Percentiles rank a stretch among this genome's conserved stretches.
These are phyloP conservation scores for Gossypium stocksii DNA, from an alignment of 345 rosid species.

Conservation along the genomic window DNA sequence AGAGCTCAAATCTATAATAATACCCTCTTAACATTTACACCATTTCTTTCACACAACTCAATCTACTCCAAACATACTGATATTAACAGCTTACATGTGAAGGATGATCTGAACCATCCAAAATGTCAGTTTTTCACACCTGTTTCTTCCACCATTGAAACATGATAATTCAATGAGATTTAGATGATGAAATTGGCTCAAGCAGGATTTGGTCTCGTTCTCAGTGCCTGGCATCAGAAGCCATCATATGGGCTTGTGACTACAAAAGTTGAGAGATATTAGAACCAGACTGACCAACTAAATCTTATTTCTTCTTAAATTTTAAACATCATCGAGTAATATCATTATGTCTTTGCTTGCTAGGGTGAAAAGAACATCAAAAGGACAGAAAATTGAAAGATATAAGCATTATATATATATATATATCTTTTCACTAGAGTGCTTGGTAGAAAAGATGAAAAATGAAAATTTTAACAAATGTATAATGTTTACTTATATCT, in stretches of 20 bases:
- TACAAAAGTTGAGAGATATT: not conserved
- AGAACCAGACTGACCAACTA: not conserved
- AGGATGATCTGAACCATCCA: not conserved
- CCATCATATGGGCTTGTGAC: slow-evolving; percentile 58
- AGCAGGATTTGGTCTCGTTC: slow-evolving; percentile 18
- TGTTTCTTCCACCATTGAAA: not conserved
- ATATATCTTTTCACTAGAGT: too few relatives aligned
- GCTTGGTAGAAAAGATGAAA: too few relatives aligned
- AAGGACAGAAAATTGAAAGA: too few relatives aligned
- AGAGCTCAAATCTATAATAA: slow-evolving; percentile 1
- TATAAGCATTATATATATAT: too few relatives aligned
- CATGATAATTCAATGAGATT: not conserved
- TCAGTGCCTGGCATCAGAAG: slow-evolving; percentile 60
- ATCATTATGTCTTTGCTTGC: too few relatives aligned
- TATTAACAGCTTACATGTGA: not conserved
- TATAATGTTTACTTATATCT: too few relatives aligned
- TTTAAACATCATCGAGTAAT: not conserved
- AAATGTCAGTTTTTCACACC: not conserved
- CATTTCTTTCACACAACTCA: not conserved
- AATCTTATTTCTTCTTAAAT: not conserved
- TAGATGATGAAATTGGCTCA: not conserved
- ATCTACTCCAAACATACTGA: not conserved
- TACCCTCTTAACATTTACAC: slow-evolving; percentile 7
- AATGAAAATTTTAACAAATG: too few relatives aligned
- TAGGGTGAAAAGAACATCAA: too few relatives aligned